Conservation (phyloP, 208 protist genomes). For the Acanthamoeba triangularis region DNA sequence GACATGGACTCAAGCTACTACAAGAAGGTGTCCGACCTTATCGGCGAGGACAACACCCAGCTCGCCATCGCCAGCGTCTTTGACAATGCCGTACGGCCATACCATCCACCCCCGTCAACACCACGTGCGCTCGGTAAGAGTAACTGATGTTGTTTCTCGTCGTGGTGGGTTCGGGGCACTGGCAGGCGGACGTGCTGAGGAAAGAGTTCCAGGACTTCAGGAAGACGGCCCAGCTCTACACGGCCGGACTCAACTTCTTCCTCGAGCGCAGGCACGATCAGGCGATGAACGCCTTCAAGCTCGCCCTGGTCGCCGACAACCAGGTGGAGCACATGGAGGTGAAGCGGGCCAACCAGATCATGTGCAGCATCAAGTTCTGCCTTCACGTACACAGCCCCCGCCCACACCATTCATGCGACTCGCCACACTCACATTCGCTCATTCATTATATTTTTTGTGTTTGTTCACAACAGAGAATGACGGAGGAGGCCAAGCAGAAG, state of each 20-base stretch:
- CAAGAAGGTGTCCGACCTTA: slow-evolving; percentile 20
- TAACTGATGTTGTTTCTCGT: not conserved
- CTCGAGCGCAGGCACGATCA: slow-evolving; percentile 19
- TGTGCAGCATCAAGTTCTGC: slow-evolving; percentile 27
- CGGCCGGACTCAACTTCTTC: slow-evolving; percentile 40
- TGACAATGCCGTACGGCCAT: not conserved
- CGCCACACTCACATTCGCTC: not conserved
- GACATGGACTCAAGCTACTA: slow-evolving; percentile 71
- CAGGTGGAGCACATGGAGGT: slow-evolving; percentile 25
- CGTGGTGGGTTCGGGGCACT: not conserved
- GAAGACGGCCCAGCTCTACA: slow-evolving; percentile 42
- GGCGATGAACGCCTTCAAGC: slow-evolving; percentile 39
- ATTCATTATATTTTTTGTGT: not conserved
- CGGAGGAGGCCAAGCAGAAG: slow-evolving; percentile 8
- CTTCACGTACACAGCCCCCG: not conserved
- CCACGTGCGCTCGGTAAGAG: too few relatives aligned
- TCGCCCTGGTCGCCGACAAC: slow-evolving; percentile 9
- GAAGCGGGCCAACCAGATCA: slow-evolving; percentile 35
- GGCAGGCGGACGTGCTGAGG: not conserved
- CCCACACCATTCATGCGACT: not conserved
- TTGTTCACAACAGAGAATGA: not conserved
- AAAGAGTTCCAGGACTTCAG: slow-evolving; percentile 41
- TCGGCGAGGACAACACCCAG: slow-evolving; percentile 25
- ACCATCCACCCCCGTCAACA: too few relatives aligned
- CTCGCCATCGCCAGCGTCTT: slow-evolving; percentile 20